Evolutionary conservation across 495 filamentous ascomycete genomes (phyloP), one percentile per base, ranked within the genome.

Genomic region (Daldinia concentrica): DNA sequence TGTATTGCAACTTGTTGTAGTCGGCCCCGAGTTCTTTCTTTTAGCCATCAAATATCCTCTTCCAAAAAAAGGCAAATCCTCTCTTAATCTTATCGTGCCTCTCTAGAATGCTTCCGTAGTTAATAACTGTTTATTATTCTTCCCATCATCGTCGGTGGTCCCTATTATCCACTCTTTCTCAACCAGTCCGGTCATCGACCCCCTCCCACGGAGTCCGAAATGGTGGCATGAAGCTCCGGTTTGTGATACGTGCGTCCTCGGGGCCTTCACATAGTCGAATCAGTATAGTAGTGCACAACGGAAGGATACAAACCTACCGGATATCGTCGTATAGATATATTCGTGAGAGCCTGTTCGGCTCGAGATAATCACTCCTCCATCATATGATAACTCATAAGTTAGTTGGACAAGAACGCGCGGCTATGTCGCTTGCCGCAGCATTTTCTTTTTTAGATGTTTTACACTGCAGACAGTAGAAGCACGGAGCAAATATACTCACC

Each of bases 381-480:
- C 39, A 57, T 66, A 69, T 66, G 58, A 55, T 58, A 62, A 52
- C 66, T 65, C 56, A 54, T 11, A 34, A 51, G 41, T 56, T 36
- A 69, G 62, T 69, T 55, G 51, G 58, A 66, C 58, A 61, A 59
- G 36, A 68, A 61, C 62, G 62, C 62, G 51, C 60, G 50, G 32
- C 37, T 41, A 72, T 62, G 70, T 68, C 54, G 70, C 60, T 48
- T 69, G 58, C 71, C 58, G 66, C 58, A 63, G 58, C 50, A 58
- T 66, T 17, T 7, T 36, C 66, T 66, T 17, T 7, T 36, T 69
- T 15, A 30, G 24, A 56, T 63, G 7, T 62, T 64, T 56, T 73
- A 55, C 70, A 66, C 57, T 58, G 65, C 65, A 73, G 50, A 55
- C 12, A 32, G 61, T 26, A 73, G 62, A 69, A 43, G 56, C 32